Evolutionary conservation across 805 yeast genomes (phyloP), one percentile per base, ranked within the genome.

Genomic region (Maudiozyma bulderi): DNA sequence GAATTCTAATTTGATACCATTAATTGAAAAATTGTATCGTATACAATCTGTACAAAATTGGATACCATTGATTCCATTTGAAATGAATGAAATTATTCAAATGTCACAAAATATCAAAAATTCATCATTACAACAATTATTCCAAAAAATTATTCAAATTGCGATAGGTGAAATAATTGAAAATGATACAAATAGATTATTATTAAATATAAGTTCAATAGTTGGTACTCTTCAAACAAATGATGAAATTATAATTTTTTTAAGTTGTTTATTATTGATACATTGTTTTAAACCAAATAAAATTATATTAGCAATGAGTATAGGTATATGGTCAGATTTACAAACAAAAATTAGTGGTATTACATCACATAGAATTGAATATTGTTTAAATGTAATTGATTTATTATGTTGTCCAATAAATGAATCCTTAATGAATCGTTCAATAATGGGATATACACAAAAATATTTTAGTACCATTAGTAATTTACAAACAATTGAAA

Each of bases 1-100:
- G 42, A 42, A 32, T 42, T n/a, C n/a, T 6, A 30, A 42, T 8
- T 8, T 32, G 5, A n/a, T 42, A 8, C 15, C 29, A n/a, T 13
- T 64, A 69, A 70, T 65, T 62, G 74, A 64, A 59, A 64, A 61
- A 50, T 77, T 51, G 52, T 75, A 75, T 51, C 73, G 71, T 48
- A 73, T 70, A 54, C 62, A 68, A 26, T 71, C 67, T 45, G 65
- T 68, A 15, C 55, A 60, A 13, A 37, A 42, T 8, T 42, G 44
- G 44, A 59, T 69, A 53, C 64, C 69, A 41, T 54, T 67, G 0
- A 52, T 68, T 15, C 71, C 71, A 4, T 42, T 35, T n/a, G 8
- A 14, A 35, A 14, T 67, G 40, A 65, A 64, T 50, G 56, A 56
- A 45, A 47, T 50, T 31, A 13, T n/a, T 5, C 13, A 35, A n/a